Evolutionary conservation across 371 early-diverging fungal species (phyloP), one percentile per base, ranked within the genome.

Genomic region (Actinomortierella wolfii): DNA sequence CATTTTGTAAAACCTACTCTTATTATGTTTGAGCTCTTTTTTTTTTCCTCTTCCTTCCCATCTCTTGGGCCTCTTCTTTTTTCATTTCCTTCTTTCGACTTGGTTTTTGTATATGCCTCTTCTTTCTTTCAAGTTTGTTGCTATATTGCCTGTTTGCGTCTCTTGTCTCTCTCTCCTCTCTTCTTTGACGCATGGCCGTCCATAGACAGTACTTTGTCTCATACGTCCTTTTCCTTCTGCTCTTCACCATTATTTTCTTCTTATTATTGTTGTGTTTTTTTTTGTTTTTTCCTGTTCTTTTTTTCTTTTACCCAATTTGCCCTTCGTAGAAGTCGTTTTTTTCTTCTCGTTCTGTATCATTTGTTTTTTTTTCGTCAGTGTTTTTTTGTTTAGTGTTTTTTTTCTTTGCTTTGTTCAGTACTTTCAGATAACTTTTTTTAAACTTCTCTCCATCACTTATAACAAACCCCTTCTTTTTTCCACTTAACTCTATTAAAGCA

Each of bases 121-220:
- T 51, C 5, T 24, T 13, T 44, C n/a, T 44, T 47, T 47, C 21
- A n/a, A 6, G n/a, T 20, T 18, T 43, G 54, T 42, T 21, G 20
- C 25, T 42, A n/a, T 34, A 4, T 34, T 34, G 2, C 34, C 21
- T 20, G 13, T 51, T 51, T 26, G 23, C 51, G n/a, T 29, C 28
- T 51, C 6, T 40, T 39, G 13, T 20, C 20, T 21, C 34, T 40
- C 39, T 20, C 9, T 41, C 54, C 18, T 24, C 18, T 17, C 43
- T 6, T 51, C 18, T 26, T 61, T 57, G n/a, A 61, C 54, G 54
- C 61, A 40, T 52, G 56, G 49, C 57, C 56, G 21, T 18, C 51
- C 28, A 59, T 59, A 56, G 24, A 51, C 24, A 51, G 28, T 26
- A n/a, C 6, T 6, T 0, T n/a, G n/a, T n/a, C n/a, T n/a, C n/a